Evolutionary conservation across 2,329 filamentous ascomycete genomes (phyloP), one percentile per base, ranked within the genome.

Genomic region (Polychaeton citri): DNA sequence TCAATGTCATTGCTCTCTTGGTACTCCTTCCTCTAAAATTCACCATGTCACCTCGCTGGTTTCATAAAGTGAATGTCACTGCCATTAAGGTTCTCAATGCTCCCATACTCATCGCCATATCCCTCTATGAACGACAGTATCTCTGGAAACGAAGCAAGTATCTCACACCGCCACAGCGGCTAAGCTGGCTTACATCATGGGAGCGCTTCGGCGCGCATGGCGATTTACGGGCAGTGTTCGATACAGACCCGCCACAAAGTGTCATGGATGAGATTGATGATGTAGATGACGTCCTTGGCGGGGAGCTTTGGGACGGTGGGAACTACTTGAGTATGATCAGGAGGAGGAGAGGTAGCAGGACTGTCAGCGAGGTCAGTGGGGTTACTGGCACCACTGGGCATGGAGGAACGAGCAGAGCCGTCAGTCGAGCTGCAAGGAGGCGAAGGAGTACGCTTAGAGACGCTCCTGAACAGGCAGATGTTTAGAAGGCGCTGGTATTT

Each of bases 61-160:
- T 90, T 53, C 84, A 92, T 64, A 90, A 88, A 60, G 81, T 88
- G 50, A 86, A 92, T 53, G 82, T 92, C 38, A 74, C 76, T 39
- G 72, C 74, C 7, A 79, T 90, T 16, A 76, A 82, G 24, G 61
- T 76, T 6, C 69, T 87, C 49, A 90, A 90, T 55, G 66, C 81
- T 2, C 84, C 84, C 0, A 63, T 87, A 4, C 66, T 92, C 2
- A 66, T 88, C 3, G 48, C 79, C 40, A 81, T 92, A 41, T 74
- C 77, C 13, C 60, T 77, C 15, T 70, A 77, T 42, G 84, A 92
- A 57, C 74, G 84, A 34, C 70, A 72, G 5, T 64, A 74, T 7
- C 68, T 87, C 12, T 84, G 81, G 79, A 63, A 62, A 19, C 51
- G 52, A 19, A 53, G 55, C 19, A 46, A 50, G 18, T 36, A 50